Percentiles rank a stretch among this genome's conserved stretches.
Evolutionary conservation across 176 grass and related monocot genomes (phyloP).

Genomic region (Guadua angustifolia): DNA sequence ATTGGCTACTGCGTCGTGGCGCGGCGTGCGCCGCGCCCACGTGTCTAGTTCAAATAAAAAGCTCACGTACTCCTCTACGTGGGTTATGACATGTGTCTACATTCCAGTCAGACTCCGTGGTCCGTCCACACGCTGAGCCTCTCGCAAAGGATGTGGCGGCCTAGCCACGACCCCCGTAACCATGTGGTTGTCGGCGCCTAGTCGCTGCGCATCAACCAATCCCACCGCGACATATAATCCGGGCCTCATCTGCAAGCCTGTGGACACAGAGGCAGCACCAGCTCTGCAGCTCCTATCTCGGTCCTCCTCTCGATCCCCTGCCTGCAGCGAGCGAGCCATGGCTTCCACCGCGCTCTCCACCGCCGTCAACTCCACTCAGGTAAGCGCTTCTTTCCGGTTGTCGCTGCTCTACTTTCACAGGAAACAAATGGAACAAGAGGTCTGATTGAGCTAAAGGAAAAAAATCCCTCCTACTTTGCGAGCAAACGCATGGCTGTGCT

Average conservation of each 20-base stretch:
- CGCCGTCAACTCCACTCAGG: conserved; percentile 79
- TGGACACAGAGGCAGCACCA: conserved; percentile 32
- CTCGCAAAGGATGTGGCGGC: background rate
- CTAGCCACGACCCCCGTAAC: conserved; percentile 33
- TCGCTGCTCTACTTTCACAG: no score
- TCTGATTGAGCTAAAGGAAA: no score
- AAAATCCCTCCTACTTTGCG: no score
- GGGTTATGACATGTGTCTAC: no score
- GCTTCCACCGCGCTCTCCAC: conserved; percentile 92
- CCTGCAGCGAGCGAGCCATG: conserved; percentile 49
- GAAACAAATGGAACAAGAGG: no score
- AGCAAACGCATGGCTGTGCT: no score
- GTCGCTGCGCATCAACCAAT: conserved; percentile 57
- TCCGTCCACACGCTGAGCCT: no score
- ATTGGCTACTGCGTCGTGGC: no score
- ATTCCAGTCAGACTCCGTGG: no score
- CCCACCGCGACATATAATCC: conserved; percentile 32
- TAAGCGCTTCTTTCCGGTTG: background rate
- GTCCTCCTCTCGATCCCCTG: background rate
- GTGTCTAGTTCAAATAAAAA: no score
- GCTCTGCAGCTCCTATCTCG: background rate
- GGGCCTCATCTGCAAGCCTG: conserved; percentile 52
- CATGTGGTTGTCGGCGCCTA: conserved; percentile 52
- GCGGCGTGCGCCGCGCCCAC: no score
- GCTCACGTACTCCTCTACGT: no score